These are phyloP conservation scores for Phytophthora pini DNA, from an alignment of 352 stramenopile genomes.

Conservation along the genomic window DNA sequence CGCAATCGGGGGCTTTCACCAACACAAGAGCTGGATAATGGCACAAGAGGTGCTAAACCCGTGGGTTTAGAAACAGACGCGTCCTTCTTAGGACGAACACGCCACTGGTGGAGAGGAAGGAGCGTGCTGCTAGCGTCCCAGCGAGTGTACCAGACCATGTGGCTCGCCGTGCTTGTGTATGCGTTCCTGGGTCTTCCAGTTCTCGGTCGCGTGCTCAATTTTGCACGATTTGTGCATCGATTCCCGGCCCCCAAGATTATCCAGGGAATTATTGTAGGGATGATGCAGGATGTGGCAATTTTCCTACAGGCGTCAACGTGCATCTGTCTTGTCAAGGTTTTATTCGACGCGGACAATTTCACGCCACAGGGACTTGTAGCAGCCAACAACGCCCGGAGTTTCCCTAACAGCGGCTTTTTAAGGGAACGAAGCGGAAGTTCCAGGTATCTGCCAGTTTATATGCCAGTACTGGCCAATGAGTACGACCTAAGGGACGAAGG, in stretches of 20 bases:
- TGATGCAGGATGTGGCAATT: slow-evolving; percentile 67
- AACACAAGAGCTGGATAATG: slow-evolving; percentile 33
- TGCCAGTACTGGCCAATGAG: slow-evolving; percentile 61
- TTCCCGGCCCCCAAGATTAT: slow-evolving; percentile 53
- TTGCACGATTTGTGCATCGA: slow-evolving; percentile 64
- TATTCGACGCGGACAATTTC: slow-evolving; percentile 49
- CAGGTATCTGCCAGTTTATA: slow-evolving; percentile 62
- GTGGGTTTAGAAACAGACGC: slow-evolving; percentile 26
- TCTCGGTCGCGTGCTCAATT: slow-evolving; percentile 67
- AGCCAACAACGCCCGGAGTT: slow-evolving; percentile 26
- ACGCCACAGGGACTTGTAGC: slow-evolving; percentile 17
- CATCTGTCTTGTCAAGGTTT: slow-evolving; percentile 73
- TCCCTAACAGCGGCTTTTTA: slow-evolving; percentile 46
- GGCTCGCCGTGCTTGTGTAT: slow-evolving; percentile 71
- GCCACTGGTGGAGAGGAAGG: slow-evolving; percentile 39
- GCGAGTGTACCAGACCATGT: slow-evolving; percentile 64
- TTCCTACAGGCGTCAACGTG: slow-evolving; percentile 69
- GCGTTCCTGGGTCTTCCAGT: slow-evolving; percentile 69
- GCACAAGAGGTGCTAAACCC: slow-evolving; percentile 25
- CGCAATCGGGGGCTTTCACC: slow-evolving; percentile 52
- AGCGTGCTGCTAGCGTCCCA: slow-evolving; percentile 41
- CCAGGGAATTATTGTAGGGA: slow-evolving; percentile 51
- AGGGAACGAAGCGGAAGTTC: slow-evolving; percentile 33
- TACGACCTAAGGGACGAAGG: slow-evolving; percentile 52
- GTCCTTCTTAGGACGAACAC: slow-evolving; percentile 30